phyloP scores from a whole-genome alignment of 2,329 filamentous ascomycete genomes.

The Claviceps cyperi region DNA sequence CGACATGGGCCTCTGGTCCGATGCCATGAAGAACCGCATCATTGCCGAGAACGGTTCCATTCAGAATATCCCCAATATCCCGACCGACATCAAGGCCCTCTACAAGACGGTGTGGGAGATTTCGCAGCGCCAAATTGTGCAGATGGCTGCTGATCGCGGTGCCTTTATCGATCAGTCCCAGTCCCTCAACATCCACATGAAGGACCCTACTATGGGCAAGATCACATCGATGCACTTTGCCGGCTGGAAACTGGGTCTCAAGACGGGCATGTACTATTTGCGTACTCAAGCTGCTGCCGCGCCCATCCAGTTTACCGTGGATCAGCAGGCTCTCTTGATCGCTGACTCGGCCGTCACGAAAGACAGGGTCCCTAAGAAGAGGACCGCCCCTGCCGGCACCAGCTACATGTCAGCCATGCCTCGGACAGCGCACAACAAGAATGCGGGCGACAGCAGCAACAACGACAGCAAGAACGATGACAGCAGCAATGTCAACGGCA shows the following conservation, averaged over 20 bases:
- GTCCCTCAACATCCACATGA: conserved; percentile 98
- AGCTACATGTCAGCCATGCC: conserved; percentile 47
- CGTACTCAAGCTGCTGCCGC: conserved; percentile 93
- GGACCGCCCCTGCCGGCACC: conserved; percentile 39
- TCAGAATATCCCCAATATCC: conserved; percentile 94
- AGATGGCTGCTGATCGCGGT: conserved; percentile 97
- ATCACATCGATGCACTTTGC: conserved; percentile 99
- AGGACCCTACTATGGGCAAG: conserved; percentile 98
- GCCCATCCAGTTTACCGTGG: conserved; percentile 97
- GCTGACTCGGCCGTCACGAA: conserved; percentile 66
- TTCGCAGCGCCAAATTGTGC: conserved; percentile 83
- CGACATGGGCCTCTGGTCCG: conserved; percentile 94
- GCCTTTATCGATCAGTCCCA: conserved; percentile 99
- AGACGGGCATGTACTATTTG: conserved; percentile 99
- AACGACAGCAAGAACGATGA: background rate
- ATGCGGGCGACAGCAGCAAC: conserved; percentile 24
- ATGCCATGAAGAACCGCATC: conserved; percentile 99
- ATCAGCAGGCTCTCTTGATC: conserved; percentile 86
- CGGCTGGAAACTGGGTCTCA: conserved; percentile 96
- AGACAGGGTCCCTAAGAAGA: conserved; percentile 53
- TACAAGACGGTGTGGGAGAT: conserved; percentile 99
- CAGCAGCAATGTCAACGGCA: background rate
- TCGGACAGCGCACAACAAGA: conserved; percentile 50
- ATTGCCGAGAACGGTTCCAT: conserved; percentile 93
- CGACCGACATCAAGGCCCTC: conserved; percentile 83